Conservation (phyloP, 805 yeast species). For the Starmerella tilneyi region DNA sequence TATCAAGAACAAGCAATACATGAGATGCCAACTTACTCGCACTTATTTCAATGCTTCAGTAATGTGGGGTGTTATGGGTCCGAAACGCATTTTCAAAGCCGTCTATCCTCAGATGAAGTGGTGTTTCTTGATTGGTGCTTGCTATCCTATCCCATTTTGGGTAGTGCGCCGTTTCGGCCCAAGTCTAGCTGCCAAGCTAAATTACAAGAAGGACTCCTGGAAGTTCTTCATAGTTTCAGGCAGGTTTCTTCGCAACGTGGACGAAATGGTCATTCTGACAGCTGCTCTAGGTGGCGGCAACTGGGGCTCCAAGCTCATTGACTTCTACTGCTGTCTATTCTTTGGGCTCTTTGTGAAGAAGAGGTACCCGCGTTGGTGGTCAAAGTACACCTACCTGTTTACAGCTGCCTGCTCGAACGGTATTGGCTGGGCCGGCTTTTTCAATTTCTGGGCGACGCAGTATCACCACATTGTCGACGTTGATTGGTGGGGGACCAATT, state of each 20-base stretch:
- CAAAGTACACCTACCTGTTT: constrained; percentile 41
- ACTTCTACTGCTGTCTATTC: constrained; percentile 33
- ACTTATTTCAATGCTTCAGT: constrained; percentile 43
- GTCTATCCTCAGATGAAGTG: constrained; percentile 52
- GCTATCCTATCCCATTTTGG: constrained; percentile 25
- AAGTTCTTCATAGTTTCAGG: constrained; percentile 29
- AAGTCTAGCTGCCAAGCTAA: constrained; percentile 13
- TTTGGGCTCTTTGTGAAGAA: constrained; percentile 39
- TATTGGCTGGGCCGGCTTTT: constrained; percentile 40
- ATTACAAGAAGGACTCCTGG: constrained; percentile 15
- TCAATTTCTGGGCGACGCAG: constrained; percentile 38
- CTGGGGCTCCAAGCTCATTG: constrained; percentile 51
- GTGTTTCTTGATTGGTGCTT: constrained; percentile 49
- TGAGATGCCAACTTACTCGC: constrained; percentile 32
- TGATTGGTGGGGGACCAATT: constrained; percentile 45
- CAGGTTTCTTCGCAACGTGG: constrained; percentile 7
- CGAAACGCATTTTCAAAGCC: constrained; percentile 36
- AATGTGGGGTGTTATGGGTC: constrained; percentile 39
- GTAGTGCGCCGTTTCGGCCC: constrained; percentile 22
- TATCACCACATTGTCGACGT: constrained; percentile 38
- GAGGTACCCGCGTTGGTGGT: constrained; percentile 42
- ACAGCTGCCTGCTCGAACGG: constrained; percentile 43
- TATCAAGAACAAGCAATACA: constrained; percentile 31
- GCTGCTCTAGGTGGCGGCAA: constrained; percentile 58
- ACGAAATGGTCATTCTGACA: constrained; percentile 36